Evolutionary conservation across 2,329 filamentous ascomycete species (phyloP), one percentile per base, ranked within the genome.

Genomic region (Penicillium sp.): DNA sequence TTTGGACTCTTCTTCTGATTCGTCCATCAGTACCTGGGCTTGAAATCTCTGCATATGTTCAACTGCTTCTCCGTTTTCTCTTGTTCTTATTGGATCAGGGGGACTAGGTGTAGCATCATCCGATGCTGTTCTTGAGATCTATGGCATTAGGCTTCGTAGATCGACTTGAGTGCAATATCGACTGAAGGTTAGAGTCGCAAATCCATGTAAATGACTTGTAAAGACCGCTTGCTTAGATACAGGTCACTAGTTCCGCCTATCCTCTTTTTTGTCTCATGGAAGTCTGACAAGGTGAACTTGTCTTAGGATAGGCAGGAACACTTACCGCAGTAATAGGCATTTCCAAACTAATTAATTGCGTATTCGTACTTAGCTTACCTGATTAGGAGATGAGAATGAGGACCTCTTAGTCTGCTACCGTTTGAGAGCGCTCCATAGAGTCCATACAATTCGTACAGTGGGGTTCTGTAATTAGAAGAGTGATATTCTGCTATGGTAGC

Each of bases 41-140:
- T 55, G 4, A 63, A 62, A 62, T 52, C 35, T 63, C 59, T 63
- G 48, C 34, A 15, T 47, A 28, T n/a, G 22, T 31, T 47, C 8
- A 10, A 31, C 39, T 17, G n/a, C 38, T 22, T 22, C 17, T 42
- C 11, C n/a, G 15, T 31, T 7, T 25, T n/a, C 22, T 35, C 31
- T n/a, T n/a, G 15, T 20, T 35, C 8, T 20, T 14, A 35, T 20
- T 49, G 47, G 47, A 20, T 7, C 11, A 35, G 11, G 31, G 28
- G 14, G 43, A 31, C 22, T 2, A 20, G 22, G 7, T 51, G n/a
- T 25, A 51, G 7, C 11, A 15, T 35, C 20, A 39, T 20, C 20
- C 49, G 49, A 17, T 52, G 22, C 35, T 28, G 35, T 14, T 20
- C 17, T 35, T 10, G 14, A 49, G 28, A 39, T 39, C 35, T 28